Evolutionary conservation across 1,284 basidiomycete species (phyloP).

Genomic region (Moesziomyces sp.): DNA sequence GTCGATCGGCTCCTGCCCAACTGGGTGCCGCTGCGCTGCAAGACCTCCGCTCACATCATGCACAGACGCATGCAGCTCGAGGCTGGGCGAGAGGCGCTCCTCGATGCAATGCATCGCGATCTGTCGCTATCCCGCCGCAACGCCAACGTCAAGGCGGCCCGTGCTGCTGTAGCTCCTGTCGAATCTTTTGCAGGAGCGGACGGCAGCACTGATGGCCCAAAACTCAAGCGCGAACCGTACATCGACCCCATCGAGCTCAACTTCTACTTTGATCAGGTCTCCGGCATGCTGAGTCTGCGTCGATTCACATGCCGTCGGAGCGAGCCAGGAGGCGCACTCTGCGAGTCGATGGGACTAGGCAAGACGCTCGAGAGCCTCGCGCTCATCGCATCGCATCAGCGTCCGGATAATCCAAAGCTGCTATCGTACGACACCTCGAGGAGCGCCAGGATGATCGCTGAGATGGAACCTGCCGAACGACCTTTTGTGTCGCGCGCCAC

Average conservation of each 20-base stretch:
- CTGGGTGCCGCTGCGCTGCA: conserved; percentile 43
- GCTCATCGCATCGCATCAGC: conserved; percentile 44
- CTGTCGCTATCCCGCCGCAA: conserved; percentile 24
- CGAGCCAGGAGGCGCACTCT: conserved; percentile 54
- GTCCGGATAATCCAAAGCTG: conserved; percentile 24
- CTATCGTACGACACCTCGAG: conserved; percentile 39
- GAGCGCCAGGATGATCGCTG: conserved; percentile 38
- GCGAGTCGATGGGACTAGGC: conserved; percentile 55
- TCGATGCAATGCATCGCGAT: conserved; percentile 28
- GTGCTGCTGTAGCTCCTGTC: not conserved
- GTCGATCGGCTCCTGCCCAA: conserved; percentile 29
- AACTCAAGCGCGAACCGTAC: conserved; percentile 35
- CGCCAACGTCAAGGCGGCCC: conserved; percentile 24
- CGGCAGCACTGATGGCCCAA: not conserved
- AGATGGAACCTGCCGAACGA: conserved; percentile 15
- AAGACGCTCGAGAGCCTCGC: conserved; percentile 51
- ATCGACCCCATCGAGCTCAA: conserved; percentile 26
- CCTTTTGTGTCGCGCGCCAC: conserved; percentile 48
- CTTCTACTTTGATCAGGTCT: conserved; percentile 48
- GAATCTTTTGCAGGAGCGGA: not conserved
- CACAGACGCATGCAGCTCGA: conserved; percentile 30
- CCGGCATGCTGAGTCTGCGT: conserved; percentile 40
- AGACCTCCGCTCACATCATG: conserved; percentile 11
- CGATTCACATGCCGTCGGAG: conserved; percentile 34
- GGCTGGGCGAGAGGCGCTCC: conserved; percentile 21